Evolutionary conservation across 2,329 filamentous ascomycete genomes (phyloP), one percentile per base, ranked within the genome.

Genomic region (Fusarium sp.): DNA sequence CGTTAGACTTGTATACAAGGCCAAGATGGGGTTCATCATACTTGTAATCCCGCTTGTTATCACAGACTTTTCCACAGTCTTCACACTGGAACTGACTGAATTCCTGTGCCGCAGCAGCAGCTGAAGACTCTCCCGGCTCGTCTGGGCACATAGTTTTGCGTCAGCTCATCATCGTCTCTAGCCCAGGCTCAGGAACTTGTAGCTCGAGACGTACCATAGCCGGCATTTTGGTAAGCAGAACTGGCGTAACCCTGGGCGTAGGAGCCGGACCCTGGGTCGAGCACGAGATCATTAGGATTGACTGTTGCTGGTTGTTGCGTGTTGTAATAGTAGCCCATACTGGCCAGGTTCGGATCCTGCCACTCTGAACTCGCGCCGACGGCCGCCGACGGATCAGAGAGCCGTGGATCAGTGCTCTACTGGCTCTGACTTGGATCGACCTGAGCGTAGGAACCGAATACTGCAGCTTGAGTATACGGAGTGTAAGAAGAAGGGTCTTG

Each of bases 341-440:
- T 7, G 39, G 55, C 53, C 31, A 47, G 62, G 51, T 27, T 46
- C 34, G 58, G 55, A 40, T 71, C 66, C 69, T 68, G 66, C 56
- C 30, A 60, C 40, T 66, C 68, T 63, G 50, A 46, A 60, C 50
- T 61, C 12, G 62, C 4, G 18, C 16, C 52, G 23, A 5, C 71
- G 37, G 30, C 31, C 48, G 43, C 6, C n/a, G 62, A 58, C 11
- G 39, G 61, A 28, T 60, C 65, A 69, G 54, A 55, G 53, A 46
- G 41, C 43, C 58, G 62, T n/a, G 27, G 47, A 62, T 67, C 58
- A 31, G 41, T 12, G 59, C 64, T 68, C 73, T 75, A 75, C 9
- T 65, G 70, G 60, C 54, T 61, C 40, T 73, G 62, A 72, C 48
- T 60, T 67, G 73, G 68, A 62, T 53, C 53, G 47, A 52, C 65